Base-by-base conservation (phyloP, 106 monocot species). In the Dendrobium catenatum region DNA sequence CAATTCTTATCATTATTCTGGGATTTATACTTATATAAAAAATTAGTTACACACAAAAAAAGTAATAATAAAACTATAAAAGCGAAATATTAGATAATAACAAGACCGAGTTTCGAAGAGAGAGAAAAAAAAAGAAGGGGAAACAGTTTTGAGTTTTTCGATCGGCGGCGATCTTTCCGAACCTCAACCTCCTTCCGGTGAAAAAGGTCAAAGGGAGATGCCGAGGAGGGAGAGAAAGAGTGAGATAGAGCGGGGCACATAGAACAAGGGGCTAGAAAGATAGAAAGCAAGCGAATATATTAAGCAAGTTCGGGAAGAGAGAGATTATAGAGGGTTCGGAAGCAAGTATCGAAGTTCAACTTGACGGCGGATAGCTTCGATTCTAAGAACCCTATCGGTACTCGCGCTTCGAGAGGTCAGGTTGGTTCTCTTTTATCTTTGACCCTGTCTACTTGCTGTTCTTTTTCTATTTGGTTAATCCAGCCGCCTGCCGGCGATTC, bases 301-400 rank as follows among this genome's bases (percentile, higher is more conserved):
- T 74, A 17, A 74, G 74, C 74, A 74, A 74, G 41, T 74, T 74
- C 43, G 43, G 43, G 42, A 74, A 74, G 42, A 73, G 73, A 73
- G 40, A 76, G 48, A 48, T 20, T 47, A 24, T 22, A 44, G 7
- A 18, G 42, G n/a, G 48, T 3, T 4, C 2, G 24, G 76, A 49
- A 27, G 49, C 48, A 19, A 46, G 42, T 76, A 49, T 76, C 76
- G 46, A 27, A 76, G 76, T 11, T 76, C 76, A 42, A 46, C 24
- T 76, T 9, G 49, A 49, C 46, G 48, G 48, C 7, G 76, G 46
- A 26, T 17, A 15, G 26, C 46, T 76, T 76, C 76, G 48, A 76
- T 74, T 74, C 16, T 1, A 43, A 19, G 43, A 74, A 49, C 22
- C 11, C 47, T 24, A 13, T 24, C 18, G 46, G 0, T 48, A 26